Evolutionary conservation across 176 grass and related monocot species (phyloP).

Genomic region (Eragrostis nindensis): DNA sequence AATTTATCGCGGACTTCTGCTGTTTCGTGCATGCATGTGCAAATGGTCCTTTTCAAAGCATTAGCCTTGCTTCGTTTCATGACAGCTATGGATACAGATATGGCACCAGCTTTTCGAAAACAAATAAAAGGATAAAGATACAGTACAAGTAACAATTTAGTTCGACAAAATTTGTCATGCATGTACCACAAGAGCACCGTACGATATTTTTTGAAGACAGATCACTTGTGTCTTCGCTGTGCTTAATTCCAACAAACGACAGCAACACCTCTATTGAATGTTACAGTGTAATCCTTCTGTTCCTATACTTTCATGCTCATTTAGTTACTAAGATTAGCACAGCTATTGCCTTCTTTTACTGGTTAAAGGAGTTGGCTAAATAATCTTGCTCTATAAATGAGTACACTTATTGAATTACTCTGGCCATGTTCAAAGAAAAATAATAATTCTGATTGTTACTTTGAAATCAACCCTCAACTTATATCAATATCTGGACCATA

Average conservation of each 20-base stretch:
- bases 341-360: neutral
- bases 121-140: neutral
- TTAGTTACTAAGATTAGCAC: neutral
- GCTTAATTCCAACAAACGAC: neutral
- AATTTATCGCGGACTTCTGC: neutral
- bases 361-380: neutral
- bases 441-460: neutral
- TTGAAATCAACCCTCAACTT: neutral
- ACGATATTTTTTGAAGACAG: neutral
- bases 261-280: neutral
- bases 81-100: neutral
- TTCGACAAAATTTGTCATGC: neutral
- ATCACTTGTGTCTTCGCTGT: neutral
- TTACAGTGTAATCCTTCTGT: neutral
- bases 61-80: slow-evolving; percentile 1
- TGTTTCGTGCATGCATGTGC: neutral
- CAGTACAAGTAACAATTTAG: neutral
- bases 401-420: neutral
- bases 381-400: neutral
- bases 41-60: slow-evolving; percentile 8
- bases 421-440: neutral
- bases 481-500: neutral
- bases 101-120: neutral
- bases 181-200: neutral
- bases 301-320: neutral